Percentiles rank a stretch among this genome's conserved stretches.
These are phyloP conservation scores for Fraxinus platypoda DNA, from an alignment of 305 asterid species.

Conservation along the genomic window DNA sequence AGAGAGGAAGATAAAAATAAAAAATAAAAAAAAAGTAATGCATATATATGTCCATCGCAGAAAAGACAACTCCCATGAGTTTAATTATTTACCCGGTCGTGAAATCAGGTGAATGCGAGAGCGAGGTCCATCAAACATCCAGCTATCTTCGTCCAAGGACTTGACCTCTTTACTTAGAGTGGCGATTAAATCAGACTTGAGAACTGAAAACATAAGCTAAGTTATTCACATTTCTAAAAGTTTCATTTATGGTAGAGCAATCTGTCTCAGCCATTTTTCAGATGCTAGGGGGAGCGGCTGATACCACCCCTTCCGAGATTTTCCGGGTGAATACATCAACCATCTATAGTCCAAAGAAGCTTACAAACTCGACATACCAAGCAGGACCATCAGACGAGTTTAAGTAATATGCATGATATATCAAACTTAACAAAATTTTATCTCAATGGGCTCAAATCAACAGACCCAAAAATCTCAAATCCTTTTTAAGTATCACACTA, in stretches of 20 bases:
- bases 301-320: background rate
- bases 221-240: conserved; percentile 2
- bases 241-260: background rate
- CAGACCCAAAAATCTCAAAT: background rate
- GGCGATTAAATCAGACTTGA: conserved; percentile 75
- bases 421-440: background rate
- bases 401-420: background rate
- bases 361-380: background rate
- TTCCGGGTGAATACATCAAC: background rate
- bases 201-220: conserved; percentile 40
- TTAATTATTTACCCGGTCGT: conserved; percentile 47
- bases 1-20: background rate
- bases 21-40: background rate
- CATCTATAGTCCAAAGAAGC: background rate
- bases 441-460: background rate
- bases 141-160: conserved; percentile 85
- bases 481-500: background rate
- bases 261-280: background rate
- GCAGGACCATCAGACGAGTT: background rate
- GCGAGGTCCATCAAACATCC: conserved; percentile 98
- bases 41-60: background rate
- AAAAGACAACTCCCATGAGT: background rate
- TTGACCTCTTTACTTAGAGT: conserved; percentile 75
- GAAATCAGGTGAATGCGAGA: conserved; percentile 76
- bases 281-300: background rate